Conservation (phyloP, 805 yeast species). For the Ogataea corticis region DNA sequence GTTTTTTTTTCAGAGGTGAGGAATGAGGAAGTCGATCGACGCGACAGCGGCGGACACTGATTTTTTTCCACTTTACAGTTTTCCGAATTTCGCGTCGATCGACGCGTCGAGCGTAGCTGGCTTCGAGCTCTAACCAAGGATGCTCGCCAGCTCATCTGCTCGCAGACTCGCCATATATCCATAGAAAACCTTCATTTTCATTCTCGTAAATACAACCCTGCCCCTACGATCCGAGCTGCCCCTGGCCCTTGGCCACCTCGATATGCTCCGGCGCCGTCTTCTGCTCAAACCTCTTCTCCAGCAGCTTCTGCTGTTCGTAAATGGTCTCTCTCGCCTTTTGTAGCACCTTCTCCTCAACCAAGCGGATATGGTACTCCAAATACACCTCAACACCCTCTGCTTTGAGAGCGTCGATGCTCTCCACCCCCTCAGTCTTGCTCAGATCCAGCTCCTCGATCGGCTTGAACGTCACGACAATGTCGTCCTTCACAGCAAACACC, state of each 20-base stretch:
- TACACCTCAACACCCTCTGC: slow-evolving; percentile 19
- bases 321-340: slow-evolving; percentile 21
- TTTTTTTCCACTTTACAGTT: background rate
- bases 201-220: no score
- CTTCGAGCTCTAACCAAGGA: no score
- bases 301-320: slow-evolving; percentile 9
- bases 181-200: no score
- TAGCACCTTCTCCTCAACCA: slow-evolving; percentile 23
- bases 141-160: no score
- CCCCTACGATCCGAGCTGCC: no score
- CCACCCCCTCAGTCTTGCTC: slow-evolving; percentile 10
- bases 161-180: no score
- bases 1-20: background rate
- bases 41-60: background rate
- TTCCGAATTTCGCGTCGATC: background rate
- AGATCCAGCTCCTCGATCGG: slow-evolving; percentile 24
- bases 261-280: slow-evolving; percentile 1
- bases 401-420: slow-evolving; percentile 16
- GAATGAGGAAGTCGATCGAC: background rate
- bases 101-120: background rate
- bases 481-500: slow-evolving; percentile 38
- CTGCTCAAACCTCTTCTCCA: slow-evolving; percentile 2
- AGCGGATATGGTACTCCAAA: slow-evolving; percentile 23
- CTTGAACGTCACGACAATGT: slow-evolving; percentile 29
- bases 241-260: background rate